A percentile compares a stretch with the other conserved stretches of the same genome.
These are phyloP conservation scores for Apiospora sp. DNA, from an alignment of 2,329 filamentous ascomycete species.

Conservation along the genomic window DNA sequence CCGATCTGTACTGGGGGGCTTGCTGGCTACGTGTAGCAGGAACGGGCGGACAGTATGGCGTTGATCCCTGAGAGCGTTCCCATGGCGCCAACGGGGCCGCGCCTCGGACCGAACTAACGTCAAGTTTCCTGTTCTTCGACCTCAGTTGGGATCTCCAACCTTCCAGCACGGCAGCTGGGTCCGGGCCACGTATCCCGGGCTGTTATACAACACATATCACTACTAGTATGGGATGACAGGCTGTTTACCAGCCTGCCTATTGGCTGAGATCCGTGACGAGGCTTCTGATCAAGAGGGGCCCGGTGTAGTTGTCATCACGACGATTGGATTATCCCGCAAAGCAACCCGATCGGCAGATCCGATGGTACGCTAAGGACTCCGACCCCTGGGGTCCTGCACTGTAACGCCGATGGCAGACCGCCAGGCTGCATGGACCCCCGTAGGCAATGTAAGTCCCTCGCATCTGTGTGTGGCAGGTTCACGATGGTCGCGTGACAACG, in stretches of 20 bases:
- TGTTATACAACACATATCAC: not conserved
- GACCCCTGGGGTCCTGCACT: not conserved
- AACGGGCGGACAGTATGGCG: slow-evolving; percentile 69
- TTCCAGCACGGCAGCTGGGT: not conserved
- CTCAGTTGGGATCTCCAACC: not conserved
- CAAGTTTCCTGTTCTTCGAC: not conserved
- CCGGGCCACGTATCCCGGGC: not conserved
- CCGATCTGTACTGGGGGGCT: slow-evolving; percentile 25
- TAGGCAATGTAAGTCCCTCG: not conserved
- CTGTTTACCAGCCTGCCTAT: not conserved
- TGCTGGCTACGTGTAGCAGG: slow-evolving; percentile 90
- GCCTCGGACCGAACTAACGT: not conserved
- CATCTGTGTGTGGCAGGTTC: not conserved
- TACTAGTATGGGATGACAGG: not conserved
- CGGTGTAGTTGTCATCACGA: not conserved
- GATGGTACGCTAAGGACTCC: not conserved
- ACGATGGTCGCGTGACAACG: not conserved
- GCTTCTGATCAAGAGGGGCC: not conserved
- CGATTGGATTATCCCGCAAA: not conserved
- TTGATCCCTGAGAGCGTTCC: not conserved
- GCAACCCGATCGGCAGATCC: not conserved
- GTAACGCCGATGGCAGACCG: not conserved
- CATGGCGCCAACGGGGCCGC: not conserved
- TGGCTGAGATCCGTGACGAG: not conserved
- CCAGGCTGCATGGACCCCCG: not conserved